Percentiles rank a stretch among this genome's conserved stretches.
phyloP scores from a whole-genome alignment of 805 yeast genomes.

The Pichia cabralensis region DNA sequence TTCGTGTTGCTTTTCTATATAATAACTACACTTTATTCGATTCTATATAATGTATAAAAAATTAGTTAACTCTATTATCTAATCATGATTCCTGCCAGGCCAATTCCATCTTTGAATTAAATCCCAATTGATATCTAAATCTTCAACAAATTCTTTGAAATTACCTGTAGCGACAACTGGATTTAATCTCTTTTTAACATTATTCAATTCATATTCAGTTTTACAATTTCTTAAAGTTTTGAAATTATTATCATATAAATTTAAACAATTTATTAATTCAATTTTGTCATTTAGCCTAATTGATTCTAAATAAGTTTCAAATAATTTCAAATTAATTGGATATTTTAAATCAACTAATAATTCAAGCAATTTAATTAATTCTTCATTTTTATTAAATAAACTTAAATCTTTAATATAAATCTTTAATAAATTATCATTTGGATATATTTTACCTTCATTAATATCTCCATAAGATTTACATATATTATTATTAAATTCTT shows the following conservation, averaged over 20 bases:
- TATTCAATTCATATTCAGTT: conserved; percentile 19
- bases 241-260: conserved; percentile 13
- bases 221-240: conserved; percentile 9
- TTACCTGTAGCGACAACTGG: conserved; percentile 11
- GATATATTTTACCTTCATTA: conserved; percentile 27
- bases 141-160: conserved; percentile 16
- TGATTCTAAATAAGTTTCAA: conserved; percentile 14
- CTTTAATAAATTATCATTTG: conserved; percentile 39
- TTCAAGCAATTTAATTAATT: conserved; percentile 38
- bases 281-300: conserved; percentile 13
- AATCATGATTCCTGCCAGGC: conserved; percentile 14
- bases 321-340: conserved; percentile 14
- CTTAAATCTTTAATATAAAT: conserved; percentile 43
- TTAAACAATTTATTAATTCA: conserved; percentile 16
- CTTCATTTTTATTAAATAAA: conserved; percentile 36
- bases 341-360: conserved; percentile 43
- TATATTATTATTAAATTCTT: conserved; percentile 39
- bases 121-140: conserved; percentile 22
- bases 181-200: conserved; percentile 9
- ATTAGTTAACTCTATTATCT: background rate
- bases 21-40: too few species aligned
- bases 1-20: too few species aligned
- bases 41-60: too few species aligned
- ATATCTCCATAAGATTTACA: conserved; percentile 27
- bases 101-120: conserved; percentile 25